These are phyloP conservation scores for Stephania yunnanensis DNA, from an alignment of 164 flowering plant species.

Conservation along the genomic window DNA sequence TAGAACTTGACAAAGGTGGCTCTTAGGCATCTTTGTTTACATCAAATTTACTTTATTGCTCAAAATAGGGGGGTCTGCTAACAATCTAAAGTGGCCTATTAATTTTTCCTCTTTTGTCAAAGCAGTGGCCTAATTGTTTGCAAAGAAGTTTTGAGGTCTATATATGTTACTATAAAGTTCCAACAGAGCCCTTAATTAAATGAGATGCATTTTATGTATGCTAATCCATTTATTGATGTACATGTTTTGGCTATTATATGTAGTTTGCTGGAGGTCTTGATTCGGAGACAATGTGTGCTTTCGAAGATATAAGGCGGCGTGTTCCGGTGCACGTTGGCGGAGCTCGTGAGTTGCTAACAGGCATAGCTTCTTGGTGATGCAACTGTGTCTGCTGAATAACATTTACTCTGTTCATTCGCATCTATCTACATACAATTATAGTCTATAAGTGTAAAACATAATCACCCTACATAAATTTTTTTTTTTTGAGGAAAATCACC, in stretches of 20 bases:
- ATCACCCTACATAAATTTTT: background rate
- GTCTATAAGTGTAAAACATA: background rate
- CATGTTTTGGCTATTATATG: background rate
- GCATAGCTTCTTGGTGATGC: slow-evolving; percentile 25
- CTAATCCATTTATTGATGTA: background rate
- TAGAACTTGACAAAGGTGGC: too few species aligned
- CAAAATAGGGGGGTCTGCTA: too few species aligned
- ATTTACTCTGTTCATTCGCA: background rate
- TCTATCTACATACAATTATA: background rate
- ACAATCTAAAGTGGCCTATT: too few species aligned
- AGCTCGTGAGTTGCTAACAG: slow-evolving; percentile 36
- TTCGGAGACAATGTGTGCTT: slow-evolving; percentile 57
- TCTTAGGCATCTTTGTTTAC: too few species aligned
- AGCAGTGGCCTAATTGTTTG: background rate
- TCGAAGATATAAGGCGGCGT: slow-evolving; percentile 55
- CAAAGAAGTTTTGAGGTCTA: background rate
- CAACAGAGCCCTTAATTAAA: background rate
- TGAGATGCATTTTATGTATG: background rate
- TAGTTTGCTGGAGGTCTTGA: slow-evolving; percentile 80
- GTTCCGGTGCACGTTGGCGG: slow-evolving; percentile 36
- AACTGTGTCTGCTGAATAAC: background rate
- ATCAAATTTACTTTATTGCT: too few species aligned
- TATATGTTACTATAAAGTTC: background rate
- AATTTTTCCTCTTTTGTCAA: too few species aligned
- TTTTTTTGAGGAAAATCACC: background rate